These are phyloP conservation scores for Leptodontidium sp. DNA, from an alignment of 2,329 filamentous ascomycete species.

Conservation along the genomic window DNA sequence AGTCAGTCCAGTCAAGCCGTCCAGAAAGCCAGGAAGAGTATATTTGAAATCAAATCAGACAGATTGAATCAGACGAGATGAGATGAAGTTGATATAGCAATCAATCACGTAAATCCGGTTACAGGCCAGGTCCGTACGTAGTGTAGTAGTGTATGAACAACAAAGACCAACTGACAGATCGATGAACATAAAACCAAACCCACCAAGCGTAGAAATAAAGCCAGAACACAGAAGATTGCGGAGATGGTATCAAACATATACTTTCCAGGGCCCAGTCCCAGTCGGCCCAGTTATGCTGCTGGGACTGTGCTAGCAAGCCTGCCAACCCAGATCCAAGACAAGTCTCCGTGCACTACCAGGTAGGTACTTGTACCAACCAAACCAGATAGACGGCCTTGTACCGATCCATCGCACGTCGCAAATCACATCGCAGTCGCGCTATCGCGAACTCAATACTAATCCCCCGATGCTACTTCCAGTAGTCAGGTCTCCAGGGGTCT, in stretches of 20 bases:
- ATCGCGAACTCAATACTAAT: slow-evolving; percentile 7
- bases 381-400: neutral
- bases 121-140: neutral
- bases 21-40: neutral
- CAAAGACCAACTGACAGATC: neutral
- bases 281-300: neutral
- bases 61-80: neutral
- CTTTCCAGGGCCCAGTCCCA: neutral
- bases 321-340: slow-evolving; percentile 10
- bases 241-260: slow-evolving; percentile 16
- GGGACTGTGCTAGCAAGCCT: neutral
- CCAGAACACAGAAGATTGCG: neutral
- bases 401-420: slow-evolving; percentile 6
- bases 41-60: neutral
- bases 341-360: slow-evolving; percentile 9
- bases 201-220: neutral
- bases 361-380: no score
- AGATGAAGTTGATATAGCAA: neutral
- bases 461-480: neutral
- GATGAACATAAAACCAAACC: slow-evolving; percentile 8
- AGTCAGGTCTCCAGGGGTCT: neutral
- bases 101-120: neutral
- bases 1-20: neutral
- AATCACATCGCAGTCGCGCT: neutral
- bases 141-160: neutral